Evolutionary conservation across 2,329 filamentous ascomycete genomes (phyloP).

Genomic region (Phaeosphaeriaceae sp.): DNA sequence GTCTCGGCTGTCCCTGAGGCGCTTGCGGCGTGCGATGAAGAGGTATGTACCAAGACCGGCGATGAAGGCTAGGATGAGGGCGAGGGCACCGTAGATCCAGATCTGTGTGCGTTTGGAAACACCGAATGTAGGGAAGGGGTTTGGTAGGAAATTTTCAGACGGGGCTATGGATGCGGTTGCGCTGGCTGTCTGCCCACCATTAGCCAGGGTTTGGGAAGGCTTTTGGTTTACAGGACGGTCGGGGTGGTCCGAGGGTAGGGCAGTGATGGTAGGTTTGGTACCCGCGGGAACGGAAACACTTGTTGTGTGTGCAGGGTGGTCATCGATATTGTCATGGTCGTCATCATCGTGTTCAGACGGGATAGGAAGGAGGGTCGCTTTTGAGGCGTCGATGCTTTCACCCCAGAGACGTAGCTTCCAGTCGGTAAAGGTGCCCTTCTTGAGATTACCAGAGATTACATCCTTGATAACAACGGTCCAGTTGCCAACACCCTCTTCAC

Average conservation of each 20-base stretch:
- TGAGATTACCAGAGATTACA: constrained; percentile 71
- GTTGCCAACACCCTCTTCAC: constrained; percentile 82
- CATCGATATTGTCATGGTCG: constrained; percentile 71
- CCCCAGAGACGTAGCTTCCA: constrained; percentile 97
- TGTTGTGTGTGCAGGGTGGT: constrained; percentile 67
- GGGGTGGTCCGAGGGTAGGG: constrained; percentile 55
- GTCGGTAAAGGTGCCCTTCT: constrained; percentile 80
- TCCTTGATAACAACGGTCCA: constrained; percentile 95
- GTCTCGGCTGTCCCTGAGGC: constrained; percentile 75
- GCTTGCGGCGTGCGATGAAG: constrained; percentile 77
- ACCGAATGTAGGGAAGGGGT: constrained; percentile 88
- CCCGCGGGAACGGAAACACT: constrained; percentile 54
- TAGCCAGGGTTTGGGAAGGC: constrained; percentile 46
- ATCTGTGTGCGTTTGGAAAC: constrained; percentile 84
- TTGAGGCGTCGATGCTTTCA: constrained; percentile 77
- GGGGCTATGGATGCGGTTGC: constrained; percentile 27
- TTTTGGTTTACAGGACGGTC: constrained; percentile 66
- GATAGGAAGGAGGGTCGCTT: constrained; percentile 77
- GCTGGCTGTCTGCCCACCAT: constrained; percentile 30
- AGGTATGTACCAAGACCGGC: constrained; percentile 80
- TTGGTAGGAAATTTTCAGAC: constrained; percentile 70
- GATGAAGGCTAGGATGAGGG: constrained; percentile 87
- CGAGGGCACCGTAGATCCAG: constrained; percentile 90
- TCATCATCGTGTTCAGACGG: constrained; percentile 84
- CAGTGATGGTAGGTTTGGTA: constrained; percentile 52